These are phyloP conservation scores for Daldinia grandis DNA, from an alignment of 495 filamentous ascomycete genomes.

Conservation along the genomic window DNA sequence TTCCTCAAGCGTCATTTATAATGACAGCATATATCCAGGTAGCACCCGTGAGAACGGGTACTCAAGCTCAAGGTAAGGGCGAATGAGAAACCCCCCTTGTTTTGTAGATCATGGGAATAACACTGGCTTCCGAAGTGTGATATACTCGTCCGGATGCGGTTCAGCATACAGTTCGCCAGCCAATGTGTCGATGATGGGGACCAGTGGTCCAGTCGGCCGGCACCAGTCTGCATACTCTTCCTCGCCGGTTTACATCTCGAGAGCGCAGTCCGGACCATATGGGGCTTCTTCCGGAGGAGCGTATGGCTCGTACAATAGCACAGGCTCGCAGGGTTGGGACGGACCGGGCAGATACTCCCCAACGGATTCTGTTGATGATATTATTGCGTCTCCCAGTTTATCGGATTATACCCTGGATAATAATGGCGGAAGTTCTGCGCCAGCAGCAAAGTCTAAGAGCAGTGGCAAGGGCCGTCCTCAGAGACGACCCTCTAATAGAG, in stretches of 20 bases:
- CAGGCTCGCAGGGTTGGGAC: conserved; percentile 52
- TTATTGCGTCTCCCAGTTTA: conserved; percentile 52
- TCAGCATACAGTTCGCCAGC: conserved; percentile 51
- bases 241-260: conserved; percentile 49
- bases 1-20: conserved; percentile 53
- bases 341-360: conserved; percentile 54
- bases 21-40: conserved; percentile 45
- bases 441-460: conserved; percentile 54
- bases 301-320: conserved; percentile 49
- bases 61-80: conserved; percentile 60
- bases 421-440: conserved; percentile 47
- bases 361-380: conserved; percentile 59
- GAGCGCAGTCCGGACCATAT: conserved; percentile 47
- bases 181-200: conserved; percentile 38
- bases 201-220: conserved; percentile 43
- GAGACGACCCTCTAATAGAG: conserved; percentile 78
- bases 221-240: conserved; percentile 48
- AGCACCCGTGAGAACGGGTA: conserved; percentile 46
- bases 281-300: conserved; percentile 33
- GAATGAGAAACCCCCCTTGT: conserved; percentile 36
- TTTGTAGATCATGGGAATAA: conserved; percentile 53
- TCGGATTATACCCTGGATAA: conserved; percentile 57
- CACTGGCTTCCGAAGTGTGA: conserved; percentile 51
- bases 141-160: conserved; percentile 49
- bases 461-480: conserved; percentile 66